Evolutionary conservation across 2,329 filamentous ascomycete species (phyloP), one percentile per base, ranked within the genome.

Genomic region (Elsinoe australis): DNA sequence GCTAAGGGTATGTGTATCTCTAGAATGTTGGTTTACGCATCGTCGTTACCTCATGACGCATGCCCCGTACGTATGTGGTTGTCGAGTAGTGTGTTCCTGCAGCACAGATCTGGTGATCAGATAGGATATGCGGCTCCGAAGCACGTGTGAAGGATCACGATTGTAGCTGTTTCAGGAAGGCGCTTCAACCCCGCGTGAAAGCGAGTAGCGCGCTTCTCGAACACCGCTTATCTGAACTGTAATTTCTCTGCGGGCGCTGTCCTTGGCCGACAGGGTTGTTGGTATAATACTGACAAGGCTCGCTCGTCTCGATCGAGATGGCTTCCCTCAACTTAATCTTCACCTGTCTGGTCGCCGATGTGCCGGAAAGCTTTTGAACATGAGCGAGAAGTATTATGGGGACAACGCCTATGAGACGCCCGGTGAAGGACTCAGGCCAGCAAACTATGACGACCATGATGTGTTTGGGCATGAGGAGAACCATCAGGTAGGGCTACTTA

Each of bases 371-470:
- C 8, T 26, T 12, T 14, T 17, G 18, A 9, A 10, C n/a, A 44
- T 44, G 39, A 17, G 39, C 7, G 39, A 44, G 12, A 44, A 44
- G 14, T 44, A 32, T n/a, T 44, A 44, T n/a, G 39, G 39, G 3
- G 39, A 44, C 26, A 44, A 44, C 21, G 39, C 39, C 26, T 44
- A 89, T 60, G 72, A 81, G 67, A 55, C 73, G 58, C 68, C 84
- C 10, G 60, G 83, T 54, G 77, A 74, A 41, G 71, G 67, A 22
- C 61, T 87, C 57, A 71, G 68, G 62, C 66, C 58, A 45, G 62
- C 60, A 45, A 29, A 45, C 24, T 56, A 57, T 32, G 53, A 59
- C 44, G 50, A 56, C 28, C 49, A 51, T n/a, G 70, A 71, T 47
- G 65, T 72, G 22, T 70, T 72, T 54, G 69, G 68, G 1, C 54